These are phyloP conservation scores for Cercospora canescens DNA, from an alignment of 2,329 filamentous ascomycete genomes.

Conservation along the genomic window DNA sequence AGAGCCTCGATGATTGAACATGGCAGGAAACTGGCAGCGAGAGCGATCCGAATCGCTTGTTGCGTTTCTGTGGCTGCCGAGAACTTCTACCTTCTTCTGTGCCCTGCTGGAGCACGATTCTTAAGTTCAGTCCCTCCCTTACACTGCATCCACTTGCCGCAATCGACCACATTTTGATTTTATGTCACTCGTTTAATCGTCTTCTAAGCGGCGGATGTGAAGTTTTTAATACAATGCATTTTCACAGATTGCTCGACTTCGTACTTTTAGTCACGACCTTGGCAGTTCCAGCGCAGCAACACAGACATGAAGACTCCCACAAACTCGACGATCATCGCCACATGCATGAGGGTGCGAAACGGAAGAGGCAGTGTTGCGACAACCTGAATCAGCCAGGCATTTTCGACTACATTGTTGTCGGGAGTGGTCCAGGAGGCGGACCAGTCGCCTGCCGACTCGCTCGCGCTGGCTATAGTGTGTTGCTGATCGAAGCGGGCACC, in stretches of 20 bases:
- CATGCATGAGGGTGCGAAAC: not conserved
- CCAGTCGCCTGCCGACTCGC: constrained; percentile 61
- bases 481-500: constrained; percentile 62
- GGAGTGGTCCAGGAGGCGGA: constrained; percentile 60
- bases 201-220: not conserved
- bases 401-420: constrained; percentile 61
- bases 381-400: constrained; percentile 10
- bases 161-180: not conserved
- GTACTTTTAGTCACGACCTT: constrained; percentile 1
- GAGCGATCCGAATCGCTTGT: not conserved
- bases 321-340: not conserved
- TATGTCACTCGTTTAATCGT: not conserved
- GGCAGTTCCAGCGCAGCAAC: constrained; percentile 9
- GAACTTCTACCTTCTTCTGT: not conserved
- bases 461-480: constrained; percentile 57
- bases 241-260: constrained; percentile 7
- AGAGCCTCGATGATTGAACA: constrained; percentile 2
- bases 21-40: not conserved
- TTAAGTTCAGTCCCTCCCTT: not conserved
- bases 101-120: not conserved
- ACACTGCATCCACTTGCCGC: not conserved
- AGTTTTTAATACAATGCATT: not conserved
- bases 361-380: constrained; percentile 6
- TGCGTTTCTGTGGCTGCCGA: not conserved
- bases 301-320: not conserved